Evolutionary conservation across 73 alveolate genomes (phyloP).

Genomic region (Blepharisma stoltei): DNA sequence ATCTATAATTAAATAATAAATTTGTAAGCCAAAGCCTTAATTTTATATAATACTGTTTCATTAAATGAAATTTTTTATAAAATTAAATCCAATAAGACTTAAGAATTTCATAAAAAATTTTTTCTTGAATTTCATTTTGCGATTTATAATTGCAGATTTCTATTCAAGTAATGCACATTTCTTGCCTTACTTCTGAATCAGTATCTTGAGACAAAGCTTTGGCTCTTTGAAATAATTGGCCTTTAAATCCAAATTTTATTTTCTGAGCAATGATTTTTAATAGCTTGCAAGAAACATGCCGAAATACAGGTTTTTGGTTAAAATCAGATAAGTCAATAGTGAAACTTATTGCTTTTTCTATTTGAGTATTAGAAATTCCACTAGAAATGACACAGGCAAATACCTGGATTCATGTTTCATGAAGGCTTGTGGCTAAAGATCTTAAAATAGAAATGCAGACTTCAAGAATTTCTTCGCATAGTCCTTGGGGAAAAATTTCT

Average conservation of each 20-base stretch:
- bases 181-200: slow-evolving; percentile 15
- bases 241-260: slow-evolving; percentile 1
- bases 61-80: too few species aligned
- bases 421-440: neutral
- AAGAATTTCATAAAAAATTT: slow-evolving; percentile 12
- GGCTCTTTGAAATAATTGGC: neutral
- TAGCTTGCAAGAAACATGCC: slow-evolving; percentile 19
- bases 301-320: neutral
- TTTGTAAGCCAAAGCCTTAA: too few species aligned
- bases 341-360: neutral
- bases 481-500: neutral
- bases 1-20: too few species aligned
- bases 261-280: neutral
- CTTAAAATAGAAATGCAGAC: neutral
- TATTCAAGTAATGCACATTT: slow-evolving; percentile 5
- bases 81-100: too few species aligned
- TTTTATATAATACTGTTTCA: too few species aligned
- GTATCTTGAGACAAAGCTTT: slow-evolving; percentile 23
- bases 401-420: neutral
- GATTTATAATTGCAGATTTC: neutral
- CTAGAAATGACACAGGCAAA: neutral
- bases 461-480: neutral
- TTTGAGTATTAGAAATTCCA: neutral
- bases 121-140: neutral
- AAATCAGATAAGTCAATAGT: neutral